Base-by-base conservation (phyloP, 1,139 yeast genomes). In the Scheffersomyces lignicola region DNA sequence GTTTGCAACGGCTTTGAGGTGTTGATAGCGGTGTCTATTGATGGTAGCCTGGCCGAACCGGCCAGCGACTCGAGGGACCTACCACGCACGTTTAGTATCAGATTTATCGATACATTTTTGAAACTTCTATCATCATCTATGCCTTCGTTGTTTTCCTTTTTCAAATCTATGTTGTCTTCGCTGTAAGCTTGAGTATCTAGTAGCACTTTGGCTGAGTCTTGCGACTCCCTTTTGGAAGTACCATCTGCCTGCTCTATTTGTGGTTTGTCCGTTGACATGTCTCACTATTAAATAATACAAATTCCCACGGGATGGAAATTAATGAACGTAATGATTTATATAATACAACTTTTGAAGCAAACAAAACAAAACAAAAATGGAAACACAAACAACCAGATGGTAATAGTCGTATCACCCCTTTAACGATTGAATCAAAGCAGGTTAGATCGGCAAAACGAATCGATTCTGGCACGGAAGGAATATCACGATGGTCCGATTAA, bases 51-150 rank as follows among this genome's bases (percentile, higher is more conserved):
- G 5, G 29, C 29, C n/a, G 14, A 18, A 7, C 16, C 13, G 16
- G 23, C 8, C 8, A 9, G 8, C 33, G n/a, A 32, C 24, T 25
- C 31, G 38, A 20, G 13, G 21, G 17, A 36, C 42, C 13, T 33
- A 29, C 11, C 12, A 23, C 14, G 38, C 34, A 23, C 39, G 23
- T 38, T 40, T 5, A 42, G 31, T 10, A 43, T 38, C 37, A 41
- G 42, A 24, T 34, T 40, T 18, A 39, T 33, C 9, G 47, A 22
- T 12, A 38, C 41, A 30, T 39, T 40, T 29, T 36, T 43, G 24
- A 18, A 39, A 24, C 14, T 25, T 13, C 29, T 20, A 18, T 27
- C 35, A 14, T 23, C 29, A 18, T 25, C 24, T n/a, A n/a, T 10
- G 12, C 18, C 17, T 13, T 31, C 38, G 29, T 24, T 35, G 24